Base-by-base conservation (phyloP, 2,329 filamentous ascomycete species). In the Escovopsis sp. region DNA sequence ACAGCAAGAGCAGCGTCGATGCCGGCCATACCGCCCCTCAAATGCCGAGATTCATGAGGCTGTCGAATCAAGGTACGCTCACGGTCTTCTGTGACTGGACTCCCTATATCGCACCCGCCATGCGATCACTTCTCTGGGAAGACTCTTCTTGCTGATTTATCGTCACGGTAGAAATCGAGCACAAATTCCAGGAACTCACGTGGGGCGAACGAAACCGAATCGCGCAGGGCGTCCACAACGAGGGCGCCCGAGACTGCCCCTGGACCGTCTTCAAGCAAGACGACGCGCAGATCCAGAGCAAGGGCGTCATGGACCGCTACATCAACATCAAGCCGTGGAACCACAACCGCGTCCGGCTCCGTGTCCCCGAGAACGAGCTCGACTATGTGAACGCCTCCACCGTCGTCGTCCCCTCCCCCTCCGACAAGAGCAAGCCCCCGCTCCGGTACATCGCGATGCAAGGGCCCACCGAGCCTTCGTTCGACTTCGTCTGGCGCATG, bases 401-500 rank as follows among this genome's bases (percentile, higher is more conserved):
- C 15, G 78, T 87, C 38, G 53, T 60, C 16, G 59, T 85, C 11
- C 45, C 62, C 34, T 62, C 68, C 1, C 53, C 57, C 3, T 50
- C 60, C 11, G 53, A 59, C 35, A 51, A 54, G 0, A 43, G 47
- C 3, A 51, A 53, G 8, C 58, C 61, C 1, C 54, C 62, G 3
- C 58, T 69, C 33, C 60, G 70, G 36, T 96, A 92, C 56, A 94
- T 98, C 46, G 90, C 87, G 35, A 94, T 92, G 55, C 85, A 92
- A 60, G 90, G 90, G 1, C 90, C 90, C 5, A 94, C 87, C 49
- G 57, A 67, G 40, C 71, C 73, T 18, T 83, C 81, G 13, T 68
- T 79, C 37, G 73, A 77, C 45, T 85, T 93, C 51, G 82, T 93
- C 44, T 98, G 88, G 83, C 83, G 90, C 51, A 98, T 98, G 90